A percentile compares a stretch with the other conserved stretches of the same genome.
phyloP scores from a whole-genome alignment of 176 grass and related monocot genomes.

The Leersia perrieri region DNA sequence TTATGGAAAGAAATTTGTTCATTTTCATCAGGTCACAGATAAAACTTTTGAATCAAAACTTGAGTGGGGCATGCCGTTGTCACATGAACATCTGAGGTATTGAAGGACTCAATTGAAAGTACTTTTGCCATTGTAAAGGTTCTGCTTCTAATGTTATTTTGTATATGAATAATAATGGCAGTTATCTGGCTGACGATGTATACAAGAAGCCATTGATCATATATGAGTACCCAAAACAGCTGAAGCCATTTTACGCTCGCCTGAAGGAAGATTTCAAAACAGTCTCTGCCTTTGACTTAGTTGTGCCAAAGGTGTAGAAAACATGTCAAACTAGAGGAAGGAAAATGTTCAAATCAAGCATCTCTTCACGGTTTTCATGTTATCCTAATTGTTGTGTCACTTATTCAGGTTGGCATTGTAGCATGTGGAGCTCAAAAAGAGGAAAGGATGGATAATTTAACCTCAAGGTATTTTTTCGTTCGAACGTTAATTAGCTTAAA shows the following conservation, averaged over 20 bases:
- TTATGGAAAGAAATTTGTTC: not conserved
- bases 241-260: constrained; percentile 63
- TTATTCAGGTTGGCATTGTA: constrained; percentile 48
- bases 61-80: constrained; percentile 43
- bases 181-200: constrained; percentile 48
- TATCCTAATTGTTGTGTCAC: not conserved
- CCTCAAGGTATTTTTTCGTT: constrained; percentile 27
- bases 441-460: constrained; percentile 54
- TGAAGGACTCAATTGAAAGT: not conserved
- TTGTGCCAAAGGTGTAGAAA: constrained; percentile 52
- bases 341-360: not conserved
- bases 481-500: not conserved
- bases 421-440: constrained; percentile 62
- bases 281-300: constrained; percentile 59
- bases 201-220: constrained; percentile 49
- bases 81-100: constrained; percentile 54
- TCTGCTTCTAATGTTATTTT: not conserved
- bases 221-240: constrained; percentile 57
- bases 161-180: not conserved
- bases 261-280: constrained; percentile 44
- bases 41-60: constrained; percentile 46
- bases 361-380: not conserved
- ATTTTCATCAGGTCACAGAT: constrained; percentile 40
- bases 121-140: not conserved
- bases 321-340: not conserved